Percentiles rank a stretch among this genome's conserved stretches.
Conservation (phyloP, 2,329 filamentous ascomycete species). For the Graphium sp. region DNA sequence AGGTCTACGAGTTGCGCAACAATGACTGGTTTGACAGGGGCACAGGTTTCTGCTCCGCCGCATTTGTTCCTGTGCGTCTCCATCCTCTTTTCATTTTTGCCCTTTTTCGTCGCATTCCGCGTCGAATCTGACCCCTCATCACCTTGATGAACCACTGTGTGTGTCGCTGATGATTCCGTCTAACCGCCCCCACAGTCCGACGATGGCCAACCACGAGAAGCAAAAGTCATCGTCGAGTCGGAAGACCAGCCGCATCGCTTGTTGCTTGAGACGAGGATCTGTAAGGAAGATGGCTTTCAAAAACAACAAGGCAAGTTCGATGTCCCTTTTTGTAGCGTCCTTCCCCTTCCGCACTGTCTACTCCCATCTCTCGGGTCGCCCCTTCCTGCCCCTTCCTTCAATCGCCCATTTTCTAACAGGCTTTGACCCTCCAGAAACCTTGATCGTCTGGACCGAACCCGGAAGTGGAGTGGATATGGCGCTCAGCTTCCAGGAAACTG, state of each 20-base stretch:
- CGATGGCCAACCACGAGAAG: slow-evolving; percentile 54
- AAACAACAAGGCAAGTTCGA: slow-evolving; percentile 72
- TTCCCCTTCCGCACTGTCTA: slow-evolving; percentile 1
- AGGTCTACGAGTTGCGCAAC: slow-evolving; percentile 96
- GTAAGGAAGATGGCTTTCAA: slow-evolving; percentile 90
- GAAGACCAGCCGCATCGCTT: slow-evolving; percentile 78
- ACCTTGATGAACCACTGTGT: not conserved
- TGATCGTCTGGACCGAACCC: slow-evolving; percentile 94
- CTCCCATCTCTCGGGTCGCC: not conserved
- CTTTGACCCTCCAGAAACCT: slow-evolving; percentile 59
- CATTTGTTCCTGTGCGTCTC: slow-evolving; percentile 50
- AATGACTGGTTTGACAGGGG: slow-evolving; percentile 99
- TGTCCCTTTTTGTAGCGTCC: slow-evolving; percentile 4
- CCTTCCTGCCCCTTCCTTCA: slow-evolving; percentile 3
- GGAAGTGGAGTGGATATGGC: slow-evolving; percentile 84
- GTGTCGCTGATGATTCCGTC: not conserved
- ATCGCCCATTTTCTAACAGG: too few relatives aligned
- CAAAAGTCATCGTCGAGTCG: slow-evolving; percentile 77
- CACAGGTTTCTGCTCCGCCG: slow-evolving; percentile 84
- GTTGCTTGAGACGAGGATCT: slow-evolving; percentile 76
- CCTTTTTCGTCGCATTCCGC: not conserved
- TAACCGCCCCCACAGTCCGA: slow-evolving; percentile 24
- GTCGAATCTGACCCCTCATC: slow-evolving; percentile 1
- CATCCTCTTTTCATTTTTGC: slow-evolving; percentile 3
- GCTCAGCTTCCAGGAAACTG: slow-evolving; percentile 91